Evolutionary conservation across 306 rosid genomes (phyloP).

Genomic region (Cyamopsis tetragonoloba): DNA sequence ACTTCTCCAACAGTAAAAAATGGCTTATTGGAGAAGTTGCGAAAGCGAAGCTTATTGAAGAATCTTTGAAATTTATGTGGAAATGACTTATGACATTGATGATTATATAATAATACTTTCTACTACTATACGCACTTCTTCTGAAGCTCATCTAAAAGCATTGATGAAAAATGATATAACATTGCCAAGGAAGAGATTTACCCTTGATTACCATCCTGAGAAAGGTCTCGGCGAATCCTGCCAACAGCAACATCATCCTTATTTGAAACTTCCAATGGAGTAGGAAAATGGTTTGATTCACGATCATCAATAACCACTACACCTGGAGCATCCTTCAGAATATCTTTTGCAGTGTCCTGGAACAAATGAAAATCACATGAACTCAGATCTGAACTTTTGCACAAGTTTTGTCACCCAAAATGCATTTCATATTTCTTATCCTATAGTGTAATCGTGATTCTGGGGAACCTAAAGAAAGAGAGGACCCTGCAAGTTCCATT

Average conservation of each 20-base stretch:
- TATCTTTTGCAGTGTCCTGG: conserved; percentile 74
- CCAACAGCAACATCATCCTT: conserved; percentile 94
- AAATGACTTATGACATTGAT: too few relatives aligned
- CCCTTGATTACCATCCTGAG: conserved; percentile 89
- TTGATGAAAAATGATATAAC: neutral
- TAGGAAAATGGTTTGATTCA: conserved; percentile 75
- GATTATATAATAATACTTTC: too few relatives aligned
- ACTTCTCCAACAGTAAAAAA: too few relatives aligned
- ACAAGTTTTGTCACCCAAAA: neutral
- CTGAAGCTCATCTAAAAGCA: too few relatives aligned
- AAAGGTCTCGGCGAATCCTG: conserved; percentile 81
- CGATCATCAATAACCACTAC: conserved; percentile 86
- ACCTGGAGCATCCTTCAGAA: conserved; percentile 82
- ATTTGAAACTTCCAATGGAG: conserved; percentile 91
- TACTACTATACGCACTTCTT: too few relatives aligned
- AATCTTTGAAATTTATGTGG: too few relatives aligned
- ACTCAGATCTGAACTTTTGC: neutral
- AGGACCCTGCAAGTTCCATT: neutral
- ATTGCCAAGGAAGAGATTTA: conserved; percentile 19
- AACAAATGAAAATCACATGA: conserved; percentile 19
- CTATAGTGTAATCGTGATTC: neutral
- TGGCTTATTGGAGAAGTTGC: too few relatives aligned
- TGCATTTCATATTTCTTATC: neutral
- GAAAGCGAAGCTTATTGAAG: too few relatives aligned
- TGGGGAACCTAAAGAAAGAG: neutral